Base-by-base conservation (phyloP, 2,329 filamentous ascomycete species). In the Coniosporium tulheliwenetii region DNA sequence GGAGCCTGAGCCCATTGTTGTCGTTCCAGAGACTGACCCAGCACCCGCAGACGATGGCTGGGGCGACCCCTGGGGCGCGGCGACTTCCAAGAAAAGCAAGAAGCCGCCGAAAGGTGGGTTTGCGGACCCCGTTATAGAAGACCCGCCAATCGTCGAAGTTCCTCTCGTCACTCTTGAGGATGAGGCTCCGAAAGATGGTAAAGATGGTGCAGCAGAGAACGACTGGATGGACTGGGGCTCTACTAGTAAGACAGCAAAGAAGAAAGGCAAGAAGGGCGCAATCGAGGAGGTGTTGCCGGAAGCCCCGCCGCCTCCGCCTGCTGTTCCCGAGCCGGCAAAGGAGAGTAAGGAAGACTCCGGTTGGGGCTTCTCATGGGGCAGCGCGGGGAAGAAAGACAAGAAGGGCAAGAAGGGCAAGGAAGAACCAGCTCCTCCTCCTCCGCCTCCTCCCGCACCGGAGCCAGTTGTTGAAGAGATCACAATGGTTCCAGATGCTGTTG, bases 401-500 rank as follows among this genome's bases (percentile, higher is more conserved):
- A 37, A 29, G 16, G 35, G n/a, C 35, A 43, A 43, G 30, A 41
- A 45, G 38, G 47, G 41, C 37, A 13, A 10, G 19, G 19, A 39
- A 31, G 37, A 39, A 9, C 19, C 10, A 10, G n/a, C 12, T 13
- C 14, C 36, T 29, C 16, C 13, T 37, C 5, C 36, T 5, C n/a
- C 16, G 36, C 3, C 33, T 5, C 12, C 19, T 33, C 30, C 41
- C 10, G 46, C 48, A 34, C 39, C 44, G 13, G 45, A 39, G 14
- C 40, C 45, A 8, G 13, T 37, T 26, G 43, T 33, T 10, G 42
- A 49, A 19, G 39, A 53, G 12, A 48, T 50, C 15, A 19, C 62
- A 7, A 61, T 64, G 47, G 57, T 59, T 42, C 65, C 67, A n/a
- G 66, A 65, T 45, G 60, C 55, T 16, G 58, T 71, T 7, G 66